Evolutionary conservation across 2,329 filamentous ascomycete genomes (phyloP).

Genomic region (Aschersonia sp.): DNA sequence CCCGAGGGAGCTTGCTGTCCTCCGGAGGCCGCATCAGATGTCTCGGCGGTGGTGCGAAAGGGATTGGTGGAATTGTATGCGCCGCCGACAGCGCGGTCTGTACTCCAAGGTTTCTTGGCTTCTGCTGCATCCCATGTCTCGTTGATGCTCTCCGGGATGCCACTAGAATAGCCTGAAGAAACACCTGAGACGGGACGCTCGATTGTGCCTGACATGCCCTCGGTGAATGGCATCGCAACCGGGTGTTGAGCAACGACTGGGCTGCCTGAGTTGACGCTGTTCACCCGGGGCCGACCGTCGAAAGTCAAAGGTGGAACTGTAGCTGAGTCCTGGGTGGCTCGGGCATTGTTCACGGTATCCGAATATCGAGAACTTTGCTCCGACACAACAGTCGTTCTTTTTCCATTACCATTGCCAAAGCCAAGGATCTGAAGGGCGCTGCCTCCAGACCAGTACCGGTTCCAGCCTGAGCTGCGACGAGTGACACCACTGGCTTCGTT

Average conservation of each 20-base stretch:
- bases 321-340: slow-evolving; percentile 51
- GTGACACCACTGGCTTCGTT: slow-evolving; percentile 24
- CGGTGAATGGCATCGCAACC: slow-evolving; percentile 32
- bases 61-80: slow-evolving; percentile 27
- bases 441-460: slow-evolving; percentile 63
- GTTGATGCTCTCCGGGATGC: slow-evolving; percentile 48
- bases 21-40: slow-evolving; percentile 9
- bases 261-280: slow-evolving; percentile 52
- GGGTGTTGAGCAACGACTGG: slow-evolving; percentile 52
- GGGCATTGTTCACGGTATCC: slow-evolving; percentile 14
- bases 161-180: slow-evolving; percentile 45
- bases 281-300: slow-evolving; percentile 47
- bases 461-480: slow-evolving; percentile 60
- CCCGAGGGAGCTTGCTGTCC: slow-evolving; percentile 12
- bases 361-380: slow-evolving; percentile 45
- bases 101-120: slow-evolving; percentile 31
- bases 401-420: slow-evolving; percentile 30
- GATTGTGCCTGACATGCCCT: slow-evolving; percentile 47
- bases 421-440: slow-evolving; percentile 53
- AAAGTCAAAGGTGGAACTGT: slow-evolving; percentile 56
- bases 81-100: slow-evolving; percentile 35
- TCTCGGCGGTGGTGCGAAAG: slow-evolving; percentile 9
- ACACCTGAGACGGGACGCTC: slow-evolving; percentile 39
- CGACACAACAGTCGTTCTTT: slow-evolving; percentile 36
- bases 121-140: slow-evolving; percentile 39